These are phyloP conservation scores for Pseudozyma sp. DNA, from an alignment of 1,284 basidiomycete genomes.

Conservation along the genomic window DNA sequence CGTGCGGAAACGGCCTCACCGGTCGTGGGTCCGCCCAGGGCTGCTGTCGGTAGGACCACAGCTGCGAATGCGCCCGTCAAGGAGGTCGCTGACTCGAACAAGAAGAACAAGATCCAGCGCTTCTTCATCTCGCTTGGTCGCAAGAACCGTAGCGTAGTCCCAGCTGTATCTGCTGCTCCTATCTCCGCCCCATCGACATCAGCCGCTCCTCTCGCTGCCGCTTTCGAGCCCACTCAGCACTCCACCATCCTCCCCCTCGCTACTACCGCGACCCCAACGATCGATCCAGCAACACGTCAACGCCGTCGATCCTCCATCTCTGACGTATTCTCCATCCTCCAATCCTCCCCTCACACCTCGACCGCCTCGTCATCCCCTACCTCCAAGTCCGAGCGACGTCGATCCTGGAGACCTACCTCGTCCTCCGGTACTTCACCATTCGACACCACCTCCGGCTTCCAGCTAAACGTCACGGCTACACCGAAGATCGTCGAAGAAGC, in stretches of 20 bases:
- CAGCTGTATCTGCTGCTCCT: background rate
- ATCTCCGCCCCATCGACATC: background rate
- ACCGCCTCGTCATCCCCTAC: background rate
- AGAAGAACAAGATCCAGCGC: constrained; percentile 31
- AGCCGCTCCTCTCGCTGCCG: background rate
- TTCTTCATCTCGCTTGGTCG: constrained; percentile 37
- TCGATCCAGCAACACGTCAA: constrained; percentile 7
- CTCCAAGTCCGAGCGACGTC: constrained; percentile 20
- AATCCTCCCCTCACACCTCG: constrained; percentile 9
- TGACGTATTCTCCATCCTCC: constrained; percentile 34
- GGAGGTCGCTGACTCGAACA: constrained; percentile 1
- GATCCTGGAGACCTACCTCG: constrained; percentile 28
- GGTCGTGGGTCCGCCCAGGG: background rate
- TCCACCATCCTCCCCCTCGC: background rate
- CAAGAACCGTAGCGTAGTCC: constrained; percentile 8
- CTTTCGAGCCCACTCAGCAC: background rate
- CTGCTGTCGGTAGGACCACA: too few relatives aligned
- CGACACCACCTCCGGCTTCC: constrained; percentile 9
- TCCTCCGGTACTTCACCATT: constrained; percentile 2
- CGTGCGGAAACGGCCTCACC: constrained; percentile 2
- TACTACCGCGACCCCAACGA: background rate
- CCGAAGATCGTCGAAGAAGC: constrained; percentile 41
- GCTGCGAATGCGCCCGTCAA: too few relatives aligned
- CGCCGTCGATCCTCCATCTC: constrained; percentile 24
- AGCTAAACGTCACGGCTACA: constrained; percentile 18